Evolutionary conservation across 2,329 filamentous ascomycete genomes (phyloP).

Genomic region (Fusarium stilboides): DNA sequence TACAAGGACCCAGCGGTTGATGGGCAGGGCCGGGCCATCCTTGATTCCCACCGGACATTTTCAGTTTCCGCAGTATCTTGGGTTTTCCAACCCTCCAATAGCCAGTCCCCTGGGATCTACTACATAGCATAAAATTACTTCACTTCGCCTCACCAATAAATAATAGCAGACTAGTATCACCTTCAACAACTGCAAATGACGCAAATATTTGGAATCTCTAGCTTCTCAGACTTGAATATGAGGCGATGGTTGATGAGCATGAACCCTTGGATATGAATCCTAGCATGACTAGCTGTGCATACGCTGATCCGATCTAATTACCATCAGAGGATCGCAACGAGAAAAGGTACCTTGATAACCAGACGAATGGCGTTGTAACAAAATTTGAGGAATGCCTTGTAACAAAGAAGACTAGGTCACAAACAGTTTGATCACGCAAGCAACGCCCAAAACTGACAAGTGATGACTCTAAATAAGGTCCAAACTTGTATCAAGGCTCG

Average conservation of each 20-base stretch:
- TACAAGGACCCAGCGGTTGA: neutral
- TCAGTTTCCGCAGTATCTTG: neutral
- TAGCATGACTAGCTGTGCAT: neutral
- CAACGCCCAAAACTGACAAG: neutral
- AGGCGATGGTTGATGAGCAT: neutral
- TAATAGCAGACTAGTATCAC: neutral
- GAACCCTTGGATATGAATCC: neutral
- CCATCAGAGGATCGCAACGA: neutral
- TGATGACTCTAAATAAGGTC: neutral
- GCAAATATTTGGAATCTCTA: neutral
- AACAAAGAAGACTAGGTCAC: neutral
- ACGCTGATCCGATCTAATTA: neutral
- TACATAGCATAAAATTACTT: neutral
- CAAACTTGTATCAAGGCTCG: neutral
- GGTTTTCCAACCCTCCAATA: neutral
- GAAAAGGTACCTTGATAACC: neutral
- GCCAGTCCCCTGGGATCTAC: neutral
- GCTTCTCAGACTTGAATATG: neutral
- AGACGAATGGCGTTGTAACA: neutral
- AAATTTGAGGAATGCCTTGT: neutral
- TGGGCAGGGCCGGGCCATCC: neutral
- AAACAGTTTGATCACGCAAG: neutral
- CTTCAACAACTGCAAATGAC: neutral
- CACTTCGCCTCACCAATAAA: neutral
- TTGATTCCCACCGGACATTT: no score